phyloP scores from a whole-genome alignment of 805 yeast genomes.

The Metschnikowia noctiluminum region DNA sequence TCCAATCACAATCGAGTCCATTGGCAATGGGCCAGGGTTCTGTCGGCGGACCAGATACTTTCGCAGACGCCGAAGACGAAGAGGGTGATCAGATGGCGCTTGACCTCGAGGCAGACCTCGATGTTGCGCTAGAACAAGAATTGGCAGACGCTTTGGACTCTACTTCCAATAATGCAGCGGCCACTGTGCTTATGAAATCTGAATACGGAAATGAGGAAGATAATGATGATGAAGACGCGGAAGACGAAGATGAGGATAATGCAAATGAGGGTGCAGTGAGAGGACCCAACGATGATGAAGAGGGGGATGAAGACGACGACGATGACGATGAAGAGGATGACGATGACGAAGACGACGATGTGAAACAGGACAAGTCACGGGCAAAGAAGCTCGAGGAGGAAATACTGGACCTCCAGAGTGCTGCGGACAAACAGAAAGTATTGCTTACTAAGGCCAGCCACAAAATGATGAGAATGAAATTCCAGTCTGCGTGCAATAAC shows the following conservation, averaged over 20 bases:
- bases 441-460: slow-evolving; percentile 73
- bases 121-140: slow-evolving; percentile 52
- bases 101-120: slow-evolving; percentile 28
- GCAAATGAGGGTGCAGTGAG: slow-evolving; percentile 5
- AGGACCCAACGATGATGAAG: slow-evolving; percentile 31
- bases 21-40: not conserved
- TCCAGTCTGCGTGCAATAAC: slow-evolving; percentile 73
- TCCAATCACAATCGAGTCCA: not conserved
- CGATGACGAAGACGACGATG: slow-evolving; percentile 52
- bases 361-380: slow-evolving; percentile 43
- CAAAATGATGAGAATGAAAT: slow-evolving; percentile 83
- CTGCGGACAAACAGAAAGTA: slow-evolving; percentile 69
- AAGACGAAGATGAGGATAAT: slow-evolving; percentile 45
- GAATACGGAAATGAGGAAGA: slow-evolving; percentile 16
- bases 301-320: slow-evolving; percentile 39
- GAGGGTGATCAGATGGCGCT: slow-evolving; percentile 35
- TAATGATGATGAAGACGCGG: slow-evolving; percentile 33
- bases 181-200: slow-evolving; percentile 20
- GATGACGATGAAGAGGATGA: slow-evolving; percentile 49
- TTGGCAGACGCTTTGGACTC: slow-evolving; percentile 52
- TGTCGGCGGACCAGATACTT: not conserved
- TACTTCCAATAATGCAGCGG: slow-evolving; percentile 21
- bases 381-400: slow-evolving; percentile 81
- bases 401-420: slow-evolving; percentile 72
- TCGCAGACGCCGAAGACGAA: slow-evolving; percentile 16